Evolutionary conservation across 1,139 yeast genomes (phyloP).

Genomic region (Yamadazyma songkhlaensis): DNA sequence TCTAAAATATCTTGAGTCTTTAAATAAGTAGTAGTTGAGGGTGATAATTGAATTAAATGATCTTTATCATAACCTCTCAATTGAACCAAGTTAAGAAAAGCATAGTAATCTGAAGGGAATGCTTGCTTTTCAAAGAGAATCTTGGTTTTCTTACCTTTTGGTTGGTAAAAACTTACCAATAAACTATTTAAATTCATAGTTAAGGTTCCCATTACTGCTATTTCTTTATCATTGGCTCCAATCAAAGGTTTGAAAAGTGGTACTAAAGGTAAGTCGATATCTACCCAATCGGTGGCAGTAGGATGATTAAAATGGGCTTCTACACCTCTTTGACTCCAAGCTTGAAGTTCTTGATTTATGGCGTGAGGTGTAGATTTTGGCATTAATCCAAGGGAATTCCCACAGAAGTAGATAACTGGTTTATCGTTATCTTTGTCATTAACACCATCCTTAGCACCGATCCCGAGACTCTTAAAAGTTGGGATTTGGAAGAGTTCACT

Average conservation of each 20-base stretch:
- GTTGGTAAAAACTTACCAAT: conserved; percentile 71
- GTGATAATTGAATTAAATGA: conserved; percentile 59
- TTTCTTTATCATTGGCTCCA: conserved; percentile 71
- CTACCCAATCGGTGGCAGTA: conserved; percentile 63
- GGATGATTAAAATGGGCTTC: conserved; percentile 82
- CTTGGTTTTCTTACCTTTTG: conserved; percentile 56
- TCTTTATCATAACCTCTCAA: conserved; percentile 59
- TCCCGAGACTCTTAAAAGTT: conserved; percentile 53
- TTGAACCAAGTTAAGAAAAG: conserved; percentile 70
- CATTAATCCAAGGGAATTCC: conserved; percentile 90
- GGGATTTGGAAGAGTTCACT: conserved; percentile 55
- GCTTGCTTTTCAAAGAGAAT: conserved; percentile 83
- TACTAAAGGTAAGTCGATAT: conserved; percentile 72
- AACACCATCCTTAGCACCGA: conserved; percentile 17
- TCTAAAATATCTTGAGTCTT: conserved; percentile 61
- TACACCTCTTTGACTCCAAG: conserved; percentile 81
- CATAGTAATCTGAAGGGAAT: conserved; percentile 90
- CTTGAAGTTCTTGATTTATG: conserved; percentile 64
- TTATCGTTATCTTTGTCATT: conserved; percentile 8
- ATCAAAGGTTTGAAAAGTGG: conserved; percentile 70
- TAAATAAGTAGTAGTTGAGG: conserved; percentile 53
- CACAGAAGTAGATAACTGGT: conserved; percentile 65
- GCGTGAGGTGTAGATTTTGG: conserved; percentile 62
- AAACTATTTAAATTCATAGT: conserved; percentile 80
- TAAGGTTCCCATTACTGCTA: conserved; percentile 83